These are phyloP conservation scores for Xylona heveae DNA, from an alignment of 495 filamentous ascomycete species.

Conservation along the genomic window DNA sequence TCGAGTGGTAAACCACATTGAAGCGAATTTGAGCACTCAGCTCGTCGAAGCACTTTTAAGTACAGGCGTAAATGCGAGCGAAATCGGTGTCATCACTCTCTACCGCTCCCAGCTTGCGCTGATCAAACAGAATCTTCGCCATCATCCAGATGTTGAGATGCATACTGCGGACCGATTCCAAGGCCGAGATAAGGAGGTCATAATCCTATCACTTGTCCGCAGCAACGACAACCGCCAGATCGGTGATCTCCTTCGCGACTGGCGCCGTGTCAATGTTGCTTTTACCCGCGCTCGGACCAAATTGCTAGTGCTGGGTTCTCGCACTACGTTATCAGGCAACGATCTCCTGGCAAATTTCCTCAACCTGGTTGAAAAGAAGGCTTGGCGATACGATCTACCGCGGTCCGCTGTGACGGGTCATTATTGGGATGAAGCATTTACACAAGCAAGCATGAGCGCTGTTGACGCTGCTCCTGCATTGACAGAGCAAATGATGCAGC, in stretches of 20 bases:
- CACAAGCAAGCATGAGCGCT: constrained; percentile 12
- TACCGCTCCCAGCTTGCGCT: constrained; percentile 77
- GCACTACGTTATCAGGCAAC: constrained; percentile 47
- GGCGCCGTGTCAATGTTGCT: constrained; percentile 85
- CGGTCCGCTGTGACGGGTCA: constrained; percentile 42
- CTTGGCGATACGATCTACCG: constrained; percentile 58
- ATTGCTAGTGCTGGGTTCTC: constrained; percentile 66
- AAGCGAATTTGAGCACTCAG: constrained; percentile 52
- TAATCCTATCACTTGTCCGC: constrained; percentile 68
- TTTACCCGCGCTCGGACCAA: constrained; percentile 84
- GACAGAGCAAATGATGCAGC: not conserved
- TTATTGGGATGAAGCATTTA: constrained; percentile 30
- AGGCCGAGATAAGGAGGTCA: constrained; percentile 80
- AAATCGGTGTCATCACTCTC: constrained; percentile 95
- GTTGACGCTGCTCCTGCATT: not conserved
- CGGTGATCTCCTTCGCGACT: constrained; percentile 78
- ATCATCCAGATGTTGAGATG: constrained; percentile 50
- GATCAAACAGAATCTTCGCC: constrained; percentile 31
- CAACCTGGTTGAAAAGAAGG: constrained; percentile 43
- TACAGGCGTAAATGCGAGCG: constrained; percentile 45
- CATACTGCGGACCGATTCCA: constrained; percentile 95
- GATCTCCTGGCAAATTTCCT: constrained; percentile 61
- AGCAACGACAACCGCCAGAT: constrained; percentile 62
- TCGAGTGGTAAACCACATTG: constrained; percentile 66
- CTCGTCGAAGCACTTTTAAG: constrained; percentile 59